These are phyloP conservation scores for Zasmidium citrigriseum DNA, from an alignment of 2,329 filamentous ascomycete species.

Conservation along the genomic window DNA sequence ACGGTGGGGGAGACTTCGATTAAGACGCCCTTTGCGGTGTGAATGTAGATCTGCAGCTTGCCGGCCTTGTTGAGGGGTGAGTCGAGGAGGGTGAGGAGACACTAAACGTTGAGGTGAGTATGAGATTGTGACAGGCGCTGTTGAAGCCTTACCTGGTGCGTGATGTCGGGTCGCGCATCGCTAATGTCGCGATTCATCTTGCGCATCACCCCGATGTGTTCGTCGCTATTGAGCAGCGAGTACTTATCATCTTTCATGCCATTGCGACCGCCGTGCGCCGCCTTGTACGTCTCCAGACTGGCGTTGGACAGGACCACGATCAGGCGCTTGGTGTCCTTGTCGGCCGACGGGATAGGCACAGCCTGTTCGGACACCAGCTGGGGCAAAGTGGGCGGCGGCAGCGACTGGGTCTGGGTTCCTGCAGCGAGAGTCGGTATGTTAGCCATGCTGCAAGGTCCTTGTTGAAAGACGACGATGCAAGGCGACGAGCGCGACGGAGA, in stretches of 20 bases:
- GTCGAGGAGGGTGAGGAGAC: constrained; percentile 92
- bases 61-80: constrained; percentile 99
- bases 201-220: constrained; percentile 98
- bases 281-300: constrained; percentile 95
- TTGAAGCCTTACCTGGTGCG: constrained; percentile 73
- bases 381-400: constrained; percentile 86
- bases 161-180: constrained; percentile 95
- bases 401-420: constrained; percentile 72
- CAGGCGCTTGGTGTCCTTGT: constrained; percentile 87
- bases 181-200: constrained; percentile 99
- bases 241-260: constrained; percentile 79
- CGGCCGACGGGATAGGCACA: constrained; percentile 75
- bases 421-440: constrained; percentile 22
- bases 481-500: constrained; percentile 1
- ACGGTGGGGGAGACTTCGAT: constrained; percentile 99
- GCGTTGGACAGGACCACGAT: constrained; percentile 97
- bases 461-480: constrained; percentile 36
- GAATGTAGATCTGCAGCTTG: constrained; percentile 96
- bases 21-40: constrained; percentile 93
- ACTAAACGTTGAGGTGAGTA: constrained; percentile 57
- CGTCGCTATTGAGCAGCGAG: constrained; percentile 95
- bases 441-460: constrained; percentile 37
- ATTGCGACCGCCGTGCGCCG: constrained; percentile 61
- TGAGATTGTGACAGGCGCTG: constrained; percentile 18
- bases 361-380: constrained; percentile 93